Conservation (phyloP, 1,284 basidiomycete species). For the Tausonia pullulans region DNA sequence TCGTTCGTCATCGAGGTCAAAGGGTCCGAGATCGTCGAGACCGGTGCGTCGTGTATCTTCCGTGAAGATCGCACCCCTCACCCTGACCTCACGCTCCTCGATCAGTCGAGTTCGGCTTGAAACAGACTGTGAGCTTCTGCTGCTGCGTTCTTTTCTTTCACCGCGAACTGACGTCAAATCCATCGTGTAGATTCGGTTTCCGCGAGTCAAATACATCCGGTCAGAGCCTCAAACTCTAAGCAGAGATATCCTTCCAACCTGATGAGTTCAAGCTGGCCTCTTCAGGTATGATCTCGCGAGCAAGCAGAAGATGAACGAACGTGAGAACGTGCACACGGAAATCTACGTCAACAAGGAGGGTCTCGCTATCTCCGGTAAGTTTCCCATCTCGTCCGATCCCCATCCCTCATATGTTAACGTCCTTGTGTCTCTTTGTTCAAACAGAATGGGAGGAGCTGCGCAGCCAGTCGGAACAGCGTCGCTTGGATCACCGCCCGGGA, state of each 20-base stretch:
- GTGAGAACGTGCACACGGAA: too few species aligned
- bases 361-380: too few species aligned
- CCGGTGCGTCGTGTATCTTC: constrained; percentile 41
- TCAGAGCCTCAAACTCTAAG: too few species aligned
- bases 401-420: neutral
- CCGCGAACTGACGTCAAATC: neutral
- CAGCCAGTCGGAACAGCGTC: constrained; percentile 23
- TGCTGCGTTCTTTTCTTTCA: neutral
- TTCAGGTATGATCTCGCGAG: constrained; percentile 5
- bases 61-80: neutral
- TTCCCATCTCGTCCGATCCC: too few species aligned
- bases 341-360: too few species aligned
- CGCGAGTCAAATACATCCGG: constrained; percentile 66
- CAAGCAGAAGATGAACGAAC: neutral
- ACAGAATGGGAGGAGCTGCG: constrained; percentile 7
- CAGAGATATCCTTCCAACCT: too few species aligned
- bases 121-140: constrained; percentile 44
- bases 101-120: constrained; percentile 58
- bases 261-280: too few species aligned
- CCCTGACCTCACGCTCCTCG: neutral
- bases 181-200: constrained; percentile 54
- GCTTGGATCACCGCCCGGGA: neutral
- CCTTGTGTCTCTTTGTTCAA: neutral
- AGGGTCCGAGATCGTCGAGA: constrained; percentile 68
- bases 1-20: constrained; percentile 68